These are phyloP conservation scores for Spergularia bocconei DNA, from an alignment of 148 eudicot species.

Conservation along the genomic window DNA sequence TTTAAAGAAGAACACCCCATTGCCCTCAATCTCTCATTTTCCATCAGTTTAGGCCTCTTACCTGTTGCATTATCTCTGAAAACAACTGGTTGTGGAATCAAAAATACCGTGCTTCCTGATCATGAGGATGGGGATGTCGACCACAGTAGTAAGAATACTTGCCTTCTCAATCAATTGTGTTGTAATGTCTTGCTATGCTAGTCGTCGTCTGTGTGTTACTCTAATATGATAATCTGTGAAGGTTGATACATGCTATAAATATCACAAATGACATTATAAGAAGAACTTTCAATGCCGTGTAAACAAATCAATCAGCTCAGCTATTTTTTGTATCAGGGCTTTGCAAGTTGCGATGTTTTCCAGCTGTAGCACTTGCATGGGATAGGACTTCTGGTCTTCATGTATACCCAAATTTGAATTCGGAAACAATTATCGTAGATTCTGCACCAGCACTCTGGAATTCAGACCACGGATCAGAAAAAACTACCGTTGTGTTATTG, in stretches of 20 bases:
- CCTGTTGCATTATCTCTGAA: slow-evolving; percentile 63
- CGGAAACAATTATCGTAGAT: slow-evolving; percentile 68
- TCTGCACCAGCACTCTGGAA: slow-evolving; percentile 93
- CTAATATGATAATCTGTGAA: background rate
- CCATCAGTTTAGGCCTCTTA: slow-evolving; percentile 83
- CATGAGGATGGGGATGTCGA: slow-evolving; percentile 70
- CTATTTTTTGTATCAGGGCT: slow-evolving; percentile 41
- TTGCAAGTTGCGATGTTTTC: slow-evolving; percentile 94
- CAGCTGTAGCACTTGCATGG: slow-evolving; percentile 97
- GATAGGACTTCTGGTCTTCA: slow-evolving; percentile 83
- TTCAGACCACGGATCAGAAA: slow-evolving; percentile 67
- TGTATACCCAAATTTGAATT: slow-evolving; percentile 72
- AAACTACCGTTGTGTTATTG: slow-evolving; percentile 71
- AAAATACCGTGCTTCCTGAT: slow-evolving; percentile 57
- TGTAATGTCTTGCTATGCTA: background rate
- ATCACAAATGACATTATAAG: background rate
- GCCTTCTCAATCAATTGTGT: slow-evolving; percentile 6
- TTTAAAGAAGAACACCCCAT: slow-evolving; percentile 91
- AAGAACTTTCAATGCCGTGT: background rate
- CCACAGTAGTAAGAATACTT: slow-evolving; percentile 50
- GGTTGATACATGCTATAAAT: background rate
- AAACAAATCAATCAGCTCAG: background rate
- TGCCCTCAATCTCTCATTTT: slow-evolving; percentile 65
- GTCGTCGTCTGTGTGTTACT: background rate
- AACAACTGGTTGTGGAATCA: slow-evolving; percentile 92